These are phyloP conservation scores for Trichoderma hamatum DNA, from an alignment of 2,329 filamentous ascomycete species.

Conservation along the genomic window DNA sequence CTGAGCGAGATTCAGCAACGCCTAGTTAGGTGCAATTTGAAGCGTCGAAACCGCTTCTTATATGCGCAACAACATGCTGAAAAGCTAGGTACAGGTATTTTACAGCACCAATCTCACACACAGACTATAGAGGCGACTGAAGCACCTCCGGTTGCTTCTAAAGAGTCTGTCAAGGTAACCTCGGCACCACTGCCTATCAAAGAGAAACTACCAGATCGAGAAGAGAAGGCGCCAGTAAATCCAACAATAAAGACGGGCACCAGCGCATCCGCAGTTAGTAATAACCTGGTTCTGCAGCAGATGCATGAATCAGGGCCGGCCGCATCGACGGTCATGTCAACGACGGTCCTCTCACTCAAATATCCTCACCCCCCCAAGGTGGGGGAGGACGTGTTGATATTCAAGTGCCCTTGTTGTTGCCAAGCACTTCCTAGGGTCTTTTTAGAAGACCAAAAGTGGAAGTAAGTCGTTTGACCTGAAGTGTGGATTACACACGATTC, in stretches of 20 bases:
- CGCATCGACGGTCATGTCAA: constrained; percentile 1
- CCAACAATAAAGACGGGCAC: constrained; percentile 1
- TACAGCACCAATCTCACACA: neutral
- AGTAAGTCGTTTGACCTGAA: neutral
- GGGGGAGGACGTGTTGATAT: neutral
- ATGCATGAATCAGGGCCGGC: neutral
- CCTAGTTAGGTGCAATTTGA: constrained; percentile 1
- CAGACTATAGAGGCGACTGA: neutral
- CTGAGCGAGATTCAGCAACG: constrained; percentile 9
- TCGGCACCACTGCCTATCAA: neutral
- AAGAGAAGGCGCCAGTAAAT: neutral
- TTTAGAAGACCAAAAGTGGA: constrained; percentile 5
- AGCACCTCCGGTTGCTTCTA: neutral
- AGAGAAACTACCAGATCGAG: neutral
- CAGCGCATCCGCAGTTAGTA: neutral
- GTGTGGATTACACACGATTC: neutral
- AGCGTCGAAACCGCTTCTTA: constrained; percentile 14
- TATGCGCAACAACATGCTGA: constrained; percentile 5
- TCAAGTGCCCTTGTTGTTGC: constrained; percentile 27
- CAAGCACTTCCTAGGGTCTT: constrained; percentile 19
- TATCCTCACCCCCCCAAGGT: constrained; percentile 2
- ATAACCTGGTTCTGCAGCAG: neutral
- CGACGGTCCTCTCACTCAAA: neutral
- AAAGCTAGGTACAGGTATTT: neutral
- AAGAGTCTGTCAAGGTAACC: neutral